phyloP scores from a whole-genome alignment of 768 basidiomycete species.

The Mycena amicta region DNA sequence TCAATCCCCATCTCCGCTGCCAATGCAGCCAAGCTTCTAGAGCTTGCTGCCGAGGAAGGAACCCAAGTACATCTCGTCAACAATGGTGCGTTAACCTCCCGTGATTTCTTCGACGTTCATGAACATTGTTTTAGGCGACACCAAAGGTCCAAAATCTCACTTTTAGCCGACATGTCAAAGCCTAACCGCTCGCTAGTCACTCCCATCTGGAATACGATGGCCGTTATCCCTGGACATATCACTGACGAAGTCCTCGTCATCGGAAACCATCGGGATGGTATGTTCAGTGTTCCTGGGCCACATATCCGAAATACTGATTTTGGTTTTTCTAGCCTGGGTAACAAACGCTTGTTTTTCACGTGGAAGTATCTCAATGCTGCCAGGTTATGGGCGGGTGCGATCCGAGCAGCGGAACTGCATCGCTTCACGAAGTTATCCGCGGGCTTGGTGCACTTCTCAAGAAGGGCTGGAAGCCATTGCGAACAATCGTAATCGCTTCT shows the following conservation, averaged over 20 bases:
- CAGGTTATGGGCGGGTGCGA: conserved; percentile 59
- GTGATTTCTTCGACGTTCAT: no score
- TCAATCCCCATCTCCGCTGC: conserved; percentile 69
- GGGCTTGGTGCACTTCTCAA: conserved; percentile 54
- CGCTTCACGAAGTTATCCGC: conserved; percentile 56
- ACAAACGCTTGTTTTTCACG: background rate
- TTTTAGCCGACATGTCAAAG: background rate
- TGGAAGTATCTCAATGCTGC: conserved; percentile 13
- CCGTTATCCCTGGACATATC: conserved; percentile 64
- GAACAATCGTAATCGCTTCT: conserved; percentile 74
- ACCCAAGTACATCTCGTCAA: conserved; percentile 59
- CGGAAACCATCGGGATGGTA: conserved; percentile 76
- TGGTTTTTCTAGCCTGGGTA: background rate
- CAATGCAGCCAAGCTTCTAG: conserved; percentile 61
- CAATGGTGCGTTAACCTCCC: conserved; percentile 51
- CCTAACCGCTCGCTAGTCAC: conserved; percentile 42
- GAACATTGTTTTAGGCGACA: conserved; percentile 28
- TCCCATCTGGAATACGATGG: conserved; percentile 74
- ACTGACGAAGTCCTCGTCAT: conserved; percentile 68
- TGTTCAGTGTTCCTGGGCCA: conserved; percentile 16
- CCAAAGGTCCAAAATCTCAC: conserved; percentile 38
- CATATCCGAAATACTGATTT: no score
- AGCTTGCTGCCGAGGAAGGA: conserved; percentile 46
- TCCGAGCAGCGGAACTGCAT: conserved; percentile 59
- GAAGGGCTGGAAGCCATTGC: conserved; percentile 67